Evolutionary conservation across 495 filamentous ascomycete genomes (phyloP), one percentile per base, ranked within the genome.

Genomic region (Penicillium cosmopolitanum): DNA sequence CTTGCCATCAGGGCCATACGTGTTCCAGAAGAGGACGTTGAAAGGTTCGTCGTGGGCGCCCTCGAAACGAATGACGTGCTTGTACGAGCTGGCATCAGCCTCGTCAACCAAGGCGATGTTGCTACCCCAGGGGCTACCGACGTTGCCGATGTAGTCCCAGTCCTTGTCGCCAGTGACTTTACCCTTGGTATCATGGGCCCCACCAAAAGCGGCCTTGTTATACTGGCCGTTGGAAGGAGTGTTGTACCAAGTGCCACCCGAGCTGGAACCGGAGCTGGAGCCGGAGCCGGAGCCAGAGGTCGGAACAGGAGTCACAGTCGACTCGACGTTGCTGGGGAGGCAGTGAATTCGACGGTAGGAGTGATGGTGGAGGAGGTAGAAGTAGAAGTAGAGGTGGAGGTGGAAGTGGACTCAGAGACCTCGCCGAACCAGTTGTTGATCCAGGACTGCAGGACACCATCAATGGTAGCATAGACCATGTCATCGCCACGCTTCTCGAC

Each of bases 361-460:
- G 56, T 53, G 42, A 64, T 62, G 21, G 66, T 66, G 36, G 54
- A 61, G 44, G 66, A 13, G 59, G 60, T 44, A 57, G 62, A 34
- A 21, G 64, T 61, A 11, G 66, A 36, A 34, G 63, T 48, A 6
- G 75, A 50, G 42, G 71, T 44, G 15, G 73, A 56, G 40, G 58
- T 43, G 28, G 66, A 54, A 9, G 75, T 51, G 33, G 71, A 36
- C 46, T 48, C 46, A 16, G 73, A 55, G 48, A 66, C 64, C 31
- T 66, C 63, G 23, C 81, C 84, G 55, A 73, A 79, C 63, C 80
- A 91, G 54, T 84, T 70, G 77, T 92, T 91, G 62, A 76, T 72
- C 87, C 87, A 92, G 13, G 82, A 81, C 35, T 80, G 78, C 48
- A 83, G 68, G 50, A 83, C 65, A 57, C 88, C 87, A 58, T 88